Evolutionary conservation across 1,284 basidiomycete genomes (phyloP), one percentile per base, ranked within the genome.

Genomic region (Acaromyces ingoldii): DNA sequence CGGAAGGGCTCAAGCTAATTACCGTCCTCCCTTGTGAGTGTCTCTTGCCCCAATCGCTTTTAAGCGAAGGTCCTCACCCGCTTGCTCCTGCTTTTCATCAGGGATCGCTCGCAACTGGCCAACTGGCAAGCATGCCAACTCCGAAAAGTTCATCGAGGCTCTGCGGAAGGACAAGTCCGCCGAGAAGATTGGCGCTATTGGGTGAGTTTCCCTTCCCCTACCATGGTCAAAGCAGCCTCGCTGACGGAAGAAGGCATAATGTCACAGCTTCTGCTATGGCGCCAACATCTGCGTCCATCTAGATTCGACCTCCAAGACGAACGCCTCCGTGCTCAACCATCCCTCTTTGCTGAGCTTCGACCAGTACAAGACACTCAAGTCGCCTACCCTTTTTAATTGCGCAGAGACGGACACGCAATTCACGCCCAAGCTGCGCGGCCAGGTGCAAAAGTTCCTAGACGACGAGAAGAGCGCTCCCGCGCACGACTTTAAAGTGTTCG

Each of bases 321-420:
- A 82, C 43, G 80, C 78, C 40, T 74, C 81, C 2, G 81, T 85
- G 15, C 77, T 85, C 28, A 78, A 76, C 46, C 85, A 87, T 67
- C 85, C 85, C 2, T 80, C 78, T 0, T 60, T 57, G 2, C 76
- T 80, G 50, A 76, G 72, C 0, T 31, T 77, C 7, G 24, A 34
- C 3, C 37, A 46, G 21, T 31, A 25, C 28, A 34, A 21, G 13
- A 29, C 77, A 0, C 80, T 85, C 57, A 81, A 80, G 54, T 63
- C 73, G 11, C 83, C 84, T 2, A 72, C 78, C 1, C 69, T 80
- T 1, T 85, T 83, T 81, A 77, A 78, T 31, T 81, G 81, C 44
- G 82, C 83, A 2, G 81, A 85, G 77, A 80, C 83, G 40, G 84
- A 86, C 60, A 61, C 76, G 10, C 63, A 72, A 19, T 82, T 85